Evolutionary conservation across 78 protist species (phyloP), one percentile per base, ranked within the genome.

Genomic region (Chrysochromulina tobinii): DNA sequence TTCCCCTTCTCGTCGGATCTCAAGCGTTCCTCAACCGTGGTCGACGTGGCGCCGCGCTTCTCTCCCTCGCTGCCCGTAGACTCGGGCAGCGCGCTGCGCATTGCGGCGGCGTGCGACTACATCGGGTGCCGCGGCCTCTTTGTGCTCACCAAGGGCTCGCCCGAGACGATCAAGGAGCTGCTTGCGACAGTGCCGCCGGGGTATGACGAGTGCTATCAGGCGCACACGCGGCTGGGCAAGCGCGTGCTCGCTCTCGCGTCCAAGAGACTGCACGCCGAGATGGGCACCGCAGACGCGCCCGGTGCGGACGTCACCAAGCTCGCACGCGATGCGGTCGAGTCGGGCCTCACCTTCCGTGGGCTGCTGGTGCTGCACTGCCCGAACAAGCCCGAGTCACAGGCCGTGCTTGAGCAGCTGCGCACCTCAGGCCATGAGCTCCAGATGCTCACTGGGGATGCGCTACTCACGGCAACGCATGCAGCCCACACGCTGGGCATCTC

Each of bases 371-470:
- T 97, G 61, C 88, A 81, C 59, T 95, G 98, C 81, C 97, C 98
- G 50, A 51, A 96, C 61, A 98, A 97, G 88, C 59, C 86, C 61
- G 98, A 98, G 55, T 55, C 98, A 0, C 54, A 9, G 20, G 89
- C 27, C 6, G 57, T 96, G 9, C 66, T 98, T 51, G 87, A 27
- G 48, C 20, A 3, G 18, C 92, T 98, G 23, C 18, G 53, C 8
- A 8, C 14, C 14, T 89, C 99, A 6, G 25, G 96, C 3, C 99
- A 98, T 79, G 12, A 25, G 73, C 95, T 93, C 7, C 92, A 96
- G 17, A 98, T 99, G 99, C 97, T 99, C 93, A 99, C 99, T 0
- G 99, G 99, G 84, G 99, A 99, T 90, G 92, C 92, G 88, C 18
- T 85, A 23, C 93, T 95, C 51, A 99, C 99, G 2, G 99, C 99